Conservation (phyloP, 352 stramenopile species). For the Halophytophthora polymorphica region DNA sequence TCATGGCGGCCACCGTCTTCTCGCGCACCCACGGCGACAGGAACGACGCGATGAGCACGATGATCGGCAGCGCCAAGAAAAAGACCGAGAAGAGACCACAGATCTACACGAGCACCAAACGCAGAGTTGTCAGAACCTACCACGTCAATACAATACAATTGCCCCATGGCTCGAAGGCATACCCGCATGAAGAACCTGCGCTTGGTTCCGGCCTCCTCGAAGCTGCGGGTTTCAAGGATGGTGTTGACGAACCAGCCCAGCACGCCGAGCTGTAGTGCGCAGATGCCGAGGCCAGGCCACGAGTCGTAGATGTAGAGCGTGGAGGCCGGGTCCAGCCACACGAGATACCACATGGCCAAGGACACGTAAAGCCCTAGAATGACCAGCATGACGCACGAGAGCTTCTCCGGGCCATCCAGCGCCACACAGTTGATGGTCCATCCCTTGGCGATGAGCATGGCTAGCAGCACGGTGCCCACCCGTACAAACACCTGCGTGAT, state of each 20-base stretch:
- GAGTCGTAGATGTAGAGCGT: constrained; percentile 85
- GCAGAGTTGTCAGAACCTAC: neutral
- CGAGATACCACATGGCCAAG: constrained; percentile 80
- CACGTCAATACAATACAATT: neutral
- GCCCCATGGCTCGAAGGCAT: neutral
- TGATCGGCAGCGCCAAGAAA: constrained; percentile 66
- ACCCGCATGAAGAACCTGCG: constrained; percentile 63
- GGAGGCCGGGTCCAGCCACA: constrained; percentile 71
- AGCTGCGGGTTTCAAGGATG: constrained; percentile 61
- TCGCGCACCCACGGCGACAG: constrained; percentile 77
- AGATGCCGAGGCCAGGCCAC: constrained; percentile 67
- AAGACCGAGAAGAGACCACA: constrained; percentile 64
- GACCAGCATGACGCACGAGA: constrained; percentile 60
- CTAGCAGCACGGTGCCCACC: constrained; percentile 65
- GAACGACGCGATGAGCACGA: constrained; percentile 67
- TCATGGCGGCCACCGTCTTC: constrained; percentile 64
- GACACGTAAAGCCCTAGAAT: constrained; percentile 68
- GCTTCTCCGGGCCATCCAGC: constrained; percentile 60
- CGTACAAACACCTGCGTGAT: constrained; percentile 69
- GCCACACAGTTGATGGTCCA: constrained; percentile 76
- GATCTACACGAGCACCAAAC: constrained; percentile 35
- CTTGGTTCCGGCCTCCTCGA: constrained; percentile 54
- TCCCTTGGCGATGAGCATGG: constrained; percentile 73
- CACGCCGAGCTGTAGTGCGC: constrained; percentile 51
- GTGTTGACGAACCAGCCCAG: constrained; percentile 64